Conservation (phyloP, 257 asterid genomes). For the Solanum pinnatisectum region DNA sequence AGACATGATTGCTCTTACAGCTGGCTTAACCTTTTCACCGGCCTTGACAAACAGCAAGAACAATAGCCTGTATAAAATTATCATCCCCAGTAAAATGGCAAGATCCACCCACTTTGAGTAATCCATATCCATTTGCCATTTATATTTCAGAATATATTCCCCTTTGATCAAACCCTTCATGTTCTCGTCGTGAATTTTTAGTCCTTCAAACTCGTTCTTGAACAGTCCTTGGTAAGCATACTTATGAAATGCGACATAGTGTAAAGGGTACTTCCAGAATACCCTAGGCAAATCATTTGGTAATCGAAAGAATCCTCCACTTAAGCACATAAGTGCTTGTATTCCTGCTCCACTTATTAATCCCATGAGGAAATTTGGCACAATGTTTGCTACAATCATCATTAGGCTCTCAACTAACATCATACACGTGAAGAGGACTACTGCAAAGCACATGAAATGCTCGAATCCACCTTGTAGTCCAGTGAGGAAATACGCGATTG, state of each 20-base stretch:
- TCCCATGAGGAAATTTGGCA: constrained; percentile 56
- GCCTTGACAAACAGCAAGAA: constrained; percentile 29
- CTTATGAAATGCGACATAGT: constrained; percentile 47
- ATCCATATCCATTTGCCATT: constrained; percentile 43
- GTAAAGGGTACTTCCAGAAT: constrained; percentile 63
- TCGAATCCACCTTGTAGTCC: constrained; percentile 26
- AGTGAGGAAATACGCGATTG: constrained; percentile 32
- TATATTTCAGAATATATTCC: constrained; percentile 33
- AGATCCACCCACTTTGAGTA: constrained; percentile 62
- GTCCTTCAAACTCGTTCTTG: constrained; percentile 53
- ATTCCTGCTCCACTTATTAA: constrained; percentile 41
- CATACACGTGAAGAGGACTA: constrained; percentile 39
- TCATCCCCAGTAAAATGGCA: constrained; percentile 36
- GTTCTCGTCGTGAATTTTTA: neutral
- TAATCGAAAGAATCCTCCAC: constrained; percentile 56
- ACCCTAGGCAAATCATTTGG: constrained; percentile 37
- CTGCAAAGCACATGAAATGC: constrained; percentile 24
- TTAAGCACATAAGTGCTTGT: constrained; percentile 56
- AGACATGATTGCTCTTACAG: neutral
- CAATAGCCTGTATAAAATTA: constrained; percentile 27
- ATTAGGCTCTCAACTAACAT: constrained; percentile 65
- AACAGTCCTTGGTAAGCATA: constrained; percentile 54
- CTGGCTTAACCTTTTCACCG: constrained; percentile 23
- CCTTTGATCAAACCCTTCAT: constrained; percentile 20
- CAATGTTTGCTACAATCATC: constrained; percentile 55